Base-by-base conservation (phyloP, 208 protist species). In the Leishmania martiniquensis region DNA sequence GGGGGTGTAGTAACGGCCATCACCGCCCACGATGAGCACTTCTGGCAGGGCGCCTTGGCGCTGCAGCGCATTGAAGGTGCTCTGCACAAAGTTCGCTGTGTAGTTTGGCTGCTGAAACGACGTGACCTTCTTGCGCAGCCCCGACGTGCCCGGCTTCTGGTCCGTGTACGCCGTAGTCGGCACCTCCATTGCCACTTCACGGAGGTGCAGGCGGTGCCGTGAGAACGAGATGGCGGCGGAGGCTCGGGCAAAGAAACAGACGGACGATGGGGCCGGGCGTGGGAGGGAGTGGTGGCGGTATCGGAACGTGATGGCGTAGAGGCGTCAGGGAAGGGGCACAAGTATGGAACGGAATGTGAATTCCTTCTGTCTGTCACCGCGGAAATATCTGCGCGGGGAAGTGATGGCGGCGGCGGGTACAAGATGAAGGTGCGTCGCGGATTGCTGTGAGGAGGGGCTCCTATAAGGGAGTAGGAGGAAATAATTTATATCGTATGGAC, bases 21-120 rank as follows among this genome's bases (percentile, higher is more conserved):
- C 99, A 77, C 99, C 99, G 74, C 98, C 98, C 34, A 99, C 78
- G 29, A 99, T 94, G 1, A 99, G 78, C 1, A 93, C 93, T 12
- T 87, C 80, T 17, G 90, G 87, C 45, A 92, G 78, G 66, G 55
- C 78, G 60, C 81, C 81, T 52, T 89, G 63, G n/a, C 81, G 80
- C 65, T 75, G 78, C 13, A 99, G 77, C 22, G 94, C 89, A 71
- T 99, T 95, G 81, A 99, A 99, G 29, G 98, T 94, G 63, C 89
- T 86, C 85, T 99, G 98, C n/a, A 99, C 88, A 85, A 99, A 99
- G 89, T 99, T 99, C 51, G 97, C 95, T 4, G 98, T 84, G 89
- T 99, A 99, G 85, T 98, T 82, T 39, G 85, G 73, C 79, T 97
- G 80, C 83, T 94, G 83, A 75, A 99, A 99, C 20, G 98, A 89